Evolutionary conservation across 768 basidiomycete species (phyloP).

Genomic region (Lactarius sanguifluus): DNA sequence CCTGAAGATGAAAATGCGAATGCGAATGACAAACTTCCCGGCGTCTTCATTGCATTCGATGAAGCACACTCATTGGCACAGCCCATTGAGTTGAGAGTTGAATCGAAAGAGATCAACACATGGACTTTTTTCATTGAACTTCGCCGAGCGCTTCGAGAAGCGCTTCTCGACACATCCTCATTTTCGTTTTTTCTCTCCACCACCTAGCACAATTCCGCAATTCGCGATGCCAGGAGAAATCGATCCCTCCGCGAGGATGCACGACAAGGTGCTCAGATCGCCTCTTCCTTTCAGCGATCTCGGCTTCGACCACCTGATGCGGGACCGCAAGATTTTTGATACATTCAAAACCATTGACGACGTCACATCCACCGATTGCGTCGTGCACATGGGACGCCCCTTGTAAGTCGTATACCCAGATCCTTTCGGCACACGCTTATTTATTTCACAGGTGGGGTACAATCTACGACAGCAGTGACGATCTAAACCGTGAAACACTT

Average conservation of each 20-base stretch:
- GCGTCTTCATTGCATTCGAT: conserved; percentile 8
- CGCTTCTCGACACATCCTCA: neutral
- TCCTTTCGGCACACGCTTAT: neutral
- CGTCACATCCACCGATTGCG: neutral
- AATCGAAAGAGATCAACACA: rapidly evolving
- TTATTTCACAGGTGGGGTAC: neutral
- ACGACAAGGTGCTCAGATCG: too few relatives aligned
- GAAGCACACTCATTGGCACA: neutral
- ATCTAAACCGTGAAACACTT: neutral
- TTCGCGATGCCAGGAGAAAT: neutral
- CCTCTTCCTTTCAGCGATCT: neutral
- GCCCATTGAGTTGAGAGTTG: too few relatives aligned
- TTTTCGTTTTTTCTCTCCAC: neutral
- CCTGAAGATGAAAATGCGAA: too few relatives aligned
- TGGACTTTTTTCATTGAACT: neutral
- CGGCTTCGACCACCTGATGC: conserved; percentile 8
- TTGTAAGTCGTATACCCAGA: neutral
- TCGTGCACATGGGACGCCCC: neutral
- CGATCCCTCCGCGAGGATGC: too few relatives aligned
- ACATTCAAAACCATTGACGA: neutral
- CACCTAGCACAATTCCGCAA: neutral
- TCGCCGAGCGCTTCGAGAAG: neutral
- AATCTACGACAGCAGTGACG: neutral
- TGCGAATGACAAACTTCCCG: neutral
- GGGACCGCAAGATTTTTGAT: neutral